These are phyloP conservation scores for Paramarasmius palmivorus DNA, from an alignment of 1,284 basidiomycete genomes.

Conservation along the genomic window DNA sequence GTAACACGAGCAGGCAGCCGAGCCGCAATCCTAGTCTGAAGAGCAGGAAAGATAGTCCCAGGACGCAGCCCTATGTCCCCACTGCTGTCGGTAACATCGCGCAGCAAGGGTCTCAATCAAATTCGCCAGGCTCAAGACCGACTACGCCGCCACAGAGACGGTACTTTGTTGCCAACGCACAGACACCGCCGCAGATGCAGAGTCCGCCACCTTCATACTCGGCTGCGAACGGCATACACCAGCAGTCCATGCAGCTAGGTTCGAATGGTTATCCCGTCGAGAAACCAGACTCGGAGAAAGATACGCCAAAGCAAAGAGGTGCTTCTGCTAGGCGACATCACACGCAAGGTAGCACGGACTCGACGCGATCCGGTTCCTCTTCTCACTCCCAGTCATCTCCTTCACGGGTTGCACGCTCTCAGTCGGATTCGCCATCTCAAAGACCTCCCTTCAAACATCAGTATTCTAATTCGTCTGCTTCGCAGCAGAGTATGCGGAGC, in stretches of 20 bases:
- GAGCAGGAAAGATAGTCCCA: slow-evolving; percentile 12
- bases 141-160: slow-evolving; percentile 34
- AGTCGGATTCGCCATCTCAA: background rate
- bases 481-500: background rate
- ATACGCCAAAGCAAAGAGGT: background rate
- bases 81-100: background rate
- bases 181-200: slow-evolving; percentile 18
- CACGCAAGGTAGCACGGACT: background rate
- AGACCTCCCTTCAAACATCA: background rate
- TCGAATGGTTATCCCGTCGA: slow-evolving; percentile 5
- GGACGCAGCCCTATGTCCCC: slow-evolving; percentile 3
- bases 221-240: background rate
- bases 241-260: background rate
- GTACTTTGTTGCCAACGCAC: slow-evolving; percentile 39
- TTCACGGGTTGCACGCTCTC: background rate
- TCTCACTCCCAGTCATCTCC: background rate
- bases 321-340: background rate
- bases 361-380: background rate
- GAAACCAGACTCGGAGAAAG: slow-evolving; percentile 1
- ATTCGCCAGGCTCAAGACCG: slow-evolving; percentile 11
- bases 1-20: slow-evolving; percentile 5
- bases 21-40: slow-evolving; percentile 4
- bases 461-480: background rate
- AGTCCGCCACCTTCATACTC: slow-evolving; percentile 48
- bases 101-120: background rate